Evolutionary conservation across 257 asterid species (phyloP), one percentile per base, ranked within the genome.

Genomic region (Capsicum pubescens): DNA sequence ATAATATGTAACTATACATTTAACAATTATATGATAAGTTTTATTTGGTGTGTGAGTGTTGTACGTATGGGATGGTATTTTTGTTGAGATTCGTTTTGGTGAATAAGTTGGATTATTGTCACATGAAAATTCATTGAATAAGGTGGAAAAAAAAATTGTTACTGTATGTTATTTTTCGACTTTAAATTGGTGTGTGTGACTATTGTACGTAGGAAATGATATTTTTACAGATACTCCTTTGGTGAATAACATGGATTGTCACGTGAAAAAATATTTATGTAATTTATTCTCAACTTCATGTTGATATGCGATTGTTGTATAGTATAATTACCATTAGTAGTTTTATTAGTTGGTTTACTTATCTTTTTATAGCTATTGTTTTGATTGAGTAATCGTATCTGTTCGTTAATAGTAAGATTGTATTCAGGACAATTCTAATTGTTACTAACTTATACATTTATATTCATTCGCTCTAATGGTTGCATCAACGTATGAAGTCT

Each of bases 221-320:
- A n/a, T 6, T 19, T 19, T 13, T 71, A 15, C 42, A 72, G 36
- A n/a, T 19, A 48, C 48, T 72, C 59, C 6, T 72, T 72, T 19
- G 42, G 80, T 72, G 59, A 72, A 48, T n/a, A 48, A 11, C 42
- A n/a, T 48, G 42, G 59, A 72, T 48, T 72, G 59, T 48, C 80
- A 19, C 59, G 55, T 48, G 80, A 72, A 0, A n/a, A 15, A 66
- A 67, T 1, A 67, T 14, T 7, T 9, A 4, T 19, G 68, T 39
- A 39, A 39, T 3, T 39, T 39, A 39, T 39, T 39, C 44, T 39
- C 44, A 39, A 39, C 44, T 39, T 39, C 44, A 39, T 39, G 44
- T 39, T 39, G 44, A 39, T 39, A 3, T 3, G 44, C 2, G 44
- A 39, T 39, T 39, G 44, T 39, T 39, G 44, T 39, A 3, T 39